Conservation (phyloP, 164 flowering plant genomes). For the Liquidambar formosana region DNA sequence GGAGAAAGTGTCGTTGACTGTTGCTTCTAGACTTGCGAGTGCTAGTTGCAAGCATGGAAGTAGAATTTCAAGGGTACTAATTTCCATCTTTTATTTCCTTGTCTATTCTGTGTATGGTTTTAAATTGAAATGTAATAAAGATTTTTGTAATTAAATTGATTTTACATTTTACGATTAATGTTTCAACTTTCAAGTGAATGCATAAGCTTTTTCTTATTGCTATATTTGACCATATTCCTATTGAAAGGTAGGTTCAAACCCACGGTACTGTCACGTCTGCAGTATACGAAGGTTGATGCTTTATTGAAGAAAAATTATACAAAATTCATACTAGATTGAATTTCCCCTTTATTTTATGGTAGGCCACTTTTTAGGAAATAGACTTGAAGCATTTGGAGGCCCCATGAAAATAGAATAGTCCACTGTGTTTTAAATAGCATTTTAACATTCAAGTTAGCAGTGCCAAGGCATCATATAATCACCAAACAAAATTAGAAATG, state of each 20-base stretch:
- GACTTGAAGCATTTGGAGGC: no score
- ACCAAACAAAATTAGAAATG: no score
- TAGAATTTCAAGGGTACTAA: slow-evolving; percentile 75
- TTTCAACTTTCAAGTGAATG: neutral
- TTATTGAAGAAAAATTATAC: no score
- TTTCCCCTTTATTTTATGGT: no score
- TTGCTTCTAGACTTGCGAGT: slow-evolving; percentile 70
- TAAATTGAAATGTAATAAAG: neutral
- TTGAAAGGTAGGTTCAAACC: neutral
- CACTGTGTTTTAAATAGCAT: no score
- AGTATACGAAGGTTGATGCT: neutral
- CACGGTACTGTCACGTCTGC: neutral
- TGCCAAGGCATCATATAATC: no score
- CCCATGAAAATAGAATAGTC: no score
- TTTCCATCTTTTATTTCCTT: neutral
- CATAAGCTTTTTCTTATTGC: neutral
- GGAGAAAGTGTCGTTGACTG: slow-evolving; percentile 96
- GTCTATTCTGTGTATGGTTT: neutral
- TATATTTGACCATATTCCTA: neutral
- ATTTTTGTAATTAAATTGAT: neutral
- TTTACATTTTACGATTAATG: neutral
- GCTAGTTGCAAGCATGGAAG: slow-evolving; percentile 62
- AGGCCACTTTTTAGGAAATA: no score
- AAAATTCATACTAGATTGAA: no score
- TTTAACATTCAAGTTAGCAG: no score